phyloP scores from a whole-genome alignment of 2,329 filamentous ascomycete genomes.

The Alternaria panax region DNA sequence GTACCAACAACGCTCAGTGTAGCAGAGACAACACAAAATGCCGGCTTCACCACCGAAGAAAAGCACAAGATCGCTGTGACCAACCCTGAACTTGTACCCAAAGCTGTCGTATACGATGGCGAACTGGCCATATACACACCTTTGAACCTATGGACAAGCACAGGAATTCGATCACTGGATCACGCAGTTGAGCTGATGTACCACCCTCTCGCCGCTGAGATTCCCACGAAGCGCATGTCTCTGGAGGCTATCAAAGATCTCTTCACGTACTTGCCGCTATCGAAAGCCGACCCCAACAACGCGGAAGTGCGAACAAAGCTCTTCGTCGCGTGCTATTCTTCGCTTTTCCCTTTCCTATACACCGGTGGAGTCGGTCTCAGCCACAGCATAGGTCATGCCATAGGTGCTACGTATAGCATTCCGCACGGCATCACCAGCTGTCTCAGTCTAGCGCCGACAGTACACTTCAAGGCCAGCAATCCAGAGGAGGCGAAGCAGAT shows the following conservation, averaged over 20 bases:
- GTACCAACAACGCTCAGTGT: constrained; percentile 56
- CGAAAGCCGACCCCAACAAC: constrained; percentile 56
- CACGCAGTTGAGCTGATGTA: constrained; percentile 65
- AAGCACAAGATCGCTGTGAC: constrained; percentile 61
- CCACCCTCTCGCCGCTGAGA: constrained; percentile 61
- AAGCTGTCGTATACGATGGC: constrained; percentile 62
- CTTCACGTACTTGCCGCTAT: constrained; percentile 61
- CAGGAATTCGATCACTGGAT: constrained; percentile 62
- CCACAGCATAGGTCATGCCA: constrained; percentile 59
- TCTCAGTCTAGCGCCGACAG: constrained; percentile 61
- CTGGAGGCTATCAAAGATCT: constrained; percentile 59
- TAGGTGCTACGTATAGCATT: constrained; percentile 64
- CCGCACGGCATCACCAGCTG: constrained; percentile 65
- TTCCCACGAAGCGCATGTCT: constrained; percentile 56
- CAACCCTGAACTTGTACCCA: constrained; percentile 54
- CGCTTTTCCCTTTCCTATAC: constrained; percentile 57
- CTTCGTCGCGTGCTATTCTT: constrained; percentile 62
- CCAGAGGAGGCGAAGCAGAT: constrained; percentile 58
- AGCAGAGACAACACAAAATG: constrained; percentile 62
- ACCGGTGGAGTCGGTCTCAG: constrained; percentile 60
- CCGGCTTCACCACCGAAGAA: constrained; percentile 60
- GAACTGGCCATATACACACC: constrained; percentile 61
- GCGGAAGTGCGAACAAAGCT: constrained; percentile 60
- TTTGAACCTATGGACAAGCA: constrained; percentile 59
- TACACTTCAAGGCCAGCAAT: constrained; percentile 60